Conservation (phyloP, 2,329 filamentous ascomycete genomes). For the Apiospora malaysiana region DNA sequence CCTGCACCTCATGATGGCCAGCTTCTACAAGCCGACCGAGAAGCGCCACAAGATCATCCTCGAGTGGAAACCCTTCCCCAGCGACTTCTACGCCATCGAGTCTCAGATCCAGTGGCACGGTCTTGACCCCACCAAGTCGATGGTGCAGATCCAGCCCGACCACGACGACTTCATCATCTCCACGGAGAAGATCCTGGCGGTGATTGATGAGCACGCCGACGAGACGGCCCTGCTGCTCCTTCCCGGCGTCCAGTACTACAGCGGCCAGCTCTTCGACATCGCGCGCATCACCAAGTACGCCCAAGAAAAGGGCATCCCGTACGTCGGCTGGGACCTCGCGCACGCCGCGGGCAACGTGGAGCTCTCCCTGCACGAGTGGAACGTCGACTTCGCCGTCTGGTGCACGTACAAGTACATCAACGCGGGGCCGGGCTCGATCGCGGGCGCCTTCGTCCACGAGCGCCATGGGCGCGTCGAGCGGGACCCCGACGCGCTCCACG, state of each 20-base stretch:
- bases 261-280: constrained; percentile 87
- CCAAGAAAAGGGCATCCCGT: constrained; percentile 66
- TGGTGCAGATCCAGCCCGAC: constrained; percentile 76
- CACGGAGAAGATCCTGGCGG: constrained; percentile 72
- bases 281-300: constrained; percentile 79
- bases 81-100: constrained; percentile 86
- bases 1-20: constrained; percentile 81
- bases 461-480: constrained; percentile 65
- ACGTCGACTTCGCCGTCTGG: constrained; percentile 91
- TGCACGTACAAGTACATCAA: constrained; percentile 97
- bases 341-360: constrained; percentile 87
- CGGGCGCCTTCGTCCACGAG: constrained; percentile 81
- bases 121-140: constrained; percentile 67
- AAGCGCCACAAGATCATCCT: constrained; percentile 78
- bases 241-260: constrained; percentile 91
- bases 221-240: constrained; percentile 79
- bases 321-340: constrained; percentile 87
- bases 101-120: constrained; percentile 79
- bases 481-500: constrained; percentile 44
- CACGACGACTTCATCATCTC: constrained; percentile 61
- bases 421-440: constrained; percentile 81
- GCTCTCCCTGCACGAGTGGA: constrained; percentile 82
- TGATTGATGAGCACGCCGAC: constrained; percentile 76
- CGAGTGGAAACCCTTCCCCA: constrained; percentile 91
- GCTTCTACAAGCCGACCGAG: constrained; percentile 77